Evolutionary conservation across 305 asterid genomes (phyloP).

Genomic region (Fraxinus platypoda): DNA sequence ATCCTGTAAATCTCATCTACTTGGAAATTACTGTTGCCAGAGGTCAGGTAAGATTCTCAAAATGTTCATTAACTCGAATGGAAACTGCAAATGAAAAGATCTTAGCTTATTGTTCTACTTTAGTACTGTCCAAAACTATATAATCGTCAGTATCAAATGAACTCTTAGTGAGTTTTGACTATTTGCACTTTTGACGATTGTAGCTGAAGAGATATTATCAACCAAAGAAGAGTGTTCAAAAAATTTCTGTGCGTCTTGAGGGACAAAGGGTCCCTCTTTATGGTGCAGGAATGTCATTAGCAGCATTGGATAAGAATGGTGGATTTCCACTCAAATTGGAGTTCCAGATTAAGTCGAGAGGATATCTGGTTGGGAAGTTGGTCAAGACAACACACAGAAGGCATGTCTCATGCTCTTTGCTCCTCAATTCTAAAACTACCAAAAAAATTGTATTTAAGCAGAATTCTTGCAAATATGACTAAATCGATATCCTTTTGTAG

Average conservation of each 20-base stretch:
- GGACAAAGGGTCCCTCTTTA: constrained; percentile 63
- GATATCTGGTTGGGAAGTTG: constrained; percentile 53
- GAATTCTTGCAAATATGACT: constrained; percentile 47
- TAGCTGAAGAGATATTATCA: constrained; percentile 62
- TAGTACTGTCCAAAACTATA: background rate
- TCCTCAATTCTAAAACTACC: constrained; percentile 28
- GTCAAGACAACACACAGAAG: constrained; percentile 49
- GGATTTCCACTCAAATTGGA: constrained; percentile 52
- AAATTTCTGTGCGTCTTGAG: constrained; percentile 36
- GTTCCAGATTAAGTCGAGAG: constrained; percentile 40
- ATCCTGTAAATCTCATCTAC: constrained; percentile 44
- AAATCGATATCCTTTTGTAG: constrained; percentile 20
- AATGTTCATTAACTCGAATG: background rate
- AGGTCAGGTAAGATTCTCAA: constrained; percentile 52
- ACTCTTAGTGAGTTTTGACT: background rate
- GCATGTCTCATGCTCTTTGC: constrained; percentile 46
- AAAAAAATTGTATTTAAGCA: constrained; percentile 31
- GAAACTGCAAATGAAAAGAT: background rate
- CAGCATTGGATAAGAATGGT: constrained; percentile 11
- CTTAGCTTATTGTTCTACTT: background rate
- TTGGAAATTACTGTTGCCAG: constrained; percentile 51
- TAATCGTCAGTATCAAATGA: background rate
- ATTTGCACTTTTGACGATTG: background rate
- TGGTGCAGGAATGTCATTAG: constrained; percentile 54
- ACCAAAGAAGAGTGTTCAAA: constrained; percentile 45